phyloP scores from a whole-genome alignment of 1,139 yeast genomes.

The Trichomonascaceae sp. region DNA sequence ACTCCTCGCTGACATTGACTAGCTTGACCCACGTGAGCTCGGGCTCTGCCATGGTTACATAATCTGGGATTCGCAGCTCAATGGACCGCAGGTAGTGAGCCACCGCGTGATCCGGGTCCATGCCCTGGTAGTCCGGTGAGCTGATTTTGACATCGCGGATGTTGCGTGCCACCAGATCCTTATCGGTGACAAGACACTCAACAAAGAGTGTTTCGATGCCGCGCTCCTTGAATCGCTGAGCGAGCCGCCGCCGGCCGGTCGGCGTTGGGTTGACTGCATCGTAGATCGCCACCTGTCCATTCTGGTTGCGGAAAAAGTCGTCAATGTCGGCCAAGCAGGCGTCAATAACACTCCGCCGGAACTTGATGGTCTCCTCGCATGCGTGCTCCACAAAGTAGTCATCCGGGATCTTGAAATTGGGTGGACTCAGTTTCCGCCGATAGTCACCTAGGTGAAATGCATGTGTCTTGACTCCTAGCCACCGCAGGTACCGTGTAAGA shows the following conservation, averaged over 20 bases:
- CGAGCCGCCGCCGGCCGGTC: constrained; percentile 48
- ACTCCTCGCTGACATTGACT: constrained; percentile 80
- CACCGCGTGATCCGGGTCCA: constrained; percentile 40
- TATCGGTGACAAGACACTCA: constrained; percentile 76
- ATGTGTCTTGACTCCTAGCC: constrained; percentile 88
- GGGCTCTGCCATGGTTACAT: constrained; percentile 37
- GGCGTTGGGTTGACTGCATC: constrained; percentile 88
- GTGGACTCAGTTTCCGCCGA: constrained; percentile 43
- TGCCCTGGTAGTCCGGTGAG: constrained; percentile 75
- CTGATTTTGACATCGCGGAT: constrained; percentile 69
- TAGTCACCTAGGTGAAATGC: constrained; percentile 90
- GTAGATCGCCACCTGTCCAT: constrained; percentile 89
- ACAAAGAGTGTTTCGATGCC: constrained; percentile 73
- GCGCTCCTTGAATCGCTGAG: constrained; percentile 38
- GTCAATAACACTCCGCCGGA: constrained; percentile 47
- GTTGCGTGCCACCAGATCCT: constrained; percentile 53
- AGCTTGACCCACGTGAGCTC: constrained; percentile 62
- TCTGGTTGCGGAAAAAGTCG: constrained; percentile 55
- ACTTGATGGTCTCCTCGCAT: constrained; percentile 38
- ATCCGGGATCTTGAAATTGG: constrained; percentile 39
- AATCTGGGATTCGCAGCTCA: constrained; percentile 30
- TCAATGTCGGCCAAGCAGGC: constrained; percentile 60
- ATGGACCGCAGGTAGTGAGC: constrained; percentile 33
- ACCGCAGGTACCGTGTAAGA: constrained; percentile 76
- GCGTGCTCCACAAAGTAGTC: constrained; percentile 64